These are phyloP conservation scores for Chaetomium fimeti DNA, from an alignment of 495 filamentous ascomycete genomes.

Conservation along the genomic window DNA sequence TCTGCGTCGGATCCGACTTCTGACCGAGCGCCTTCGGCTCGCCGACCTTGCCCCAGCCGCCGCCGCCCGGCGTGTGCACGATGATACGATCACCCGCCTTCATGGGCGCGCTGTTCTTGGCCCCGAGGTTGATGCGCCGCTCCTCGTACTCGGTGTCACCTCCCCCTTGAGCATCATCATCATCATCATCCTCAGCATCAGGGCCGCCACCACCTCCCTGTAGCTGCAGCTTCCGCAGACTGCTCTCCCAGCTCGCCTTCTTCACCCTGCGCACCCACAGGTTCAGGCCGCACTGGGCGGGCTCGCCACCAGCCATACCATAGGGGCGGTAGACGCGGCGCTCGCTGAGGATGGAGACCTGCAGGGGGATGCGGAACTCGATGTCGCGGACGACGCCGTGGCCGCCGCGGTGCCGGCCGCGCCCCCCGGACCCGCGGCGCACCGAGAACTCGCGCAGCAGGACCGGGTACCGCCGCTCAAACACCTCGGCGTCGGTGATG, in stretches of 20 bases:
- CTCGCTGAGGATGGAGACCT: constrained; percentile 87
- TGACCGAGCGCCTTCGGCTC: constrained; percentile 48
- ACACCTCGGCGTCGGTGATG: constrained; percentile 94
- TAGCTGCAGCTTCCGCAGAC: constrained; percentile 36
- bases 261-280: constrained; percentile 76
- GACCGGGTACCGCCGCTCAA: constrained; percentile 90
- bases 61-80: constrained; percentile 66
- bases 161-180: constrained; percentile 17
- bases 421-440: constrained; percentile 65
- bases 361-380: constrained; percentile 85
- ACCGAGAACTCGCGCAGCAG: constrained; percentile 80
- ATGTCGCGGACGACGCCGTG: constrained; percentile 92
- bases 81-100: constrained; percentile 84
- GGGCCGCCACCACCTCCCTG: constrained; percentile 34
- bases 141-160: constrained; percentile 52
- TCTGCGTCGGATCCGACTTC: constrained; percentile 54
- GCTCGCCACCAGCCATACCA: constrained; percentile 81
- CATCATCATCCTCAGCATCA: constrained; percentile 35
- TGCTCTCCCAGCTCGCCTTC: constrained; percentile 48
- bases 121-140: constrained; percentile 77
- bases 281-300: constrained; percentile 77
- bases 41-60: constrained; percentile 66
- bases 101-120: constrained; percentile 91
- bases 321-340: constrained; percentile 84
- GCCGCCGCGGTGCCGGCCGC: constrained; percentile 75